A percentile compares a stretch with the other conserved stretches of the same genome.
phyloP scores from a whole-genome alignment of 352 stramenopile genomes.

The Phytopythium delawarense region DNA sequence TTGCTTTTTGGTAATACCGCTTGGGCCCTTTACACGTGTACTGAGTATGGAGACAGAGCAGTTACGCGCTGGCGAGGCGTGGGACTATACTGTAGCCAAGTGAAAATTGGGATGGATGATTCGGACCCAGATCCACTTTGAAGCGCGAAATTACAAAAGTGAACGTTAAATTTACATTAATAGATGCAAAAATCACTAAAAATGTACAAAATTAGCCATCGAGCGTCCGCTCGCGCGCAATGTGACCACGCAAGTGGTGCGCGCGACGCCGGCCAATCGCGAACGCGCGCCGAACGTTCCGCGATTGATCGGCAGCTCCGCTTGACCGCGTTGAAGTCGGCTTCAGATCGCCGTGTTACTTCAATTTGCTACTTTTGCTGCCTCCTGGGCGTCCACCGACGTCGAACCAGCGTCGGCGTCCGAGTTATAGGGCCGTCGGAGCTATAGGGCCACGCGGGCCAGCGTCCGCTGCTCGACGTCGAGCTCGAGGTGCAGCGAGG shows the following conservation, averaged over 20 bases:
- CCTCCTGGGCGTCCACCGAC: not conserved
- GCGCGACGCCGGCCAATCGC: not conserved
- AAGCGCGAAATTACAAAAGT: not conserved
- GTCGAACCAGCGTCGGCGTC: not conserved
- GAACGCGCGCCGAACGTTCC: not conserved
- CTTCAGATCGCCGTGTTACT: not conserved
- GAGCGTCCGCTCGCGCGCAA: not conserved
- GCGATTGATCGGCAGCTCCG: not conserved
- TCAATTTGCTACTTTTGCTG: not conserved
- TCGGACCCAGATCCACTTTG: not conserved
- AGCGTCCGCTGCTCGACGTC: conserved; percentile 18
- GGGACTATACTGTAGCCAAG: conserved; percentile 6
- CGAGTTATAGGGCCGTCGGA: too few relatives aligned
- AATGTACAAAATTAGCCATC: not conserved
- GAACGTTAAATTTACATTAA: not conserved
- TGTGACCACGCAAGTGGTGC: not conserved
- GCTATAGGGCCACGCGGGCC: conserved; percentile 34
- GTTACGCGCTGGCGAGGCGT: not conserved
- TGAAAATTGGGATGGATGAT: not conserved
- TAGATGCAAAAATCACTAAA: not conserved
- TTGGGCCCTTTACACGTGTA: not conserved
- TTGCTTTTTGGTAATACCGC: not conserved
- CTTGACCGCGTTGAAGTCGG: conserved; percentile 3
- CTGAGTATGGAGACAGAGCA: not conserved
- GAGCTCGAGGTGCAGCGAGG: conserved; percentile 9